Conservation (phyloP, 2,329 filamentous ascomycete species). For the Kalaharituber pfeilii region DNA sequence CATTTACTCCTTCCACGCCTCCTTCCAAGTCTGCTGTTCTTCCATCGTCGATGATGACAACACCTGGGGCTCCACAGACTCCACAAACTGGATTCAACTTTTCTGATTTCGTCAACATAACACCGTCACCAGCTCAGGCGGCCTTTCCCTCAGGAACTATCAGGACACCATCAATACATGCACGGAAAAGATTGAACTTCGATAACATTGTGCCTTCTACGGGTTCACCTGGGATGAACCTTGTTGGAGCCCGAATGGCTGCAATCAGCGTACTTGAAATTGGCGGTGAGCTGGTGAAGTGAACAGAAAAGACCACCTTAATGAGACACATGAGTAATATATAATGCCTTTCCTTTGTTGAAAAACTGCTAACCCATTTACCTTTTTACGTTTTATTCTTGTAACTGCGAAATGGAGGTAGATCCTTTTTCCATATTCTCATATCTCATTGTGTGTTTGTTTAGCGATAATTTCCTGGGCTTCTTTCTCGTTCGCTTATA, state of each 20-base stretch:
- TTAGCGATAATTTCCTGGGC: not conserved
- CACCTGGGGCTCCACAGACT: constrained; percentile 54
- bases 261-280: constrained; percentile 35
- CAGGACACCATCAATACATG: constrained; percentile 42
- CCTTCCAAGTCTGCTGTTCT: constrained; percentile 43
- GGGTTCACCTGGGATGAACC: constrained; percentile 24
- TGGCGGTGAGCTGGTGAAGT: constrained; percentile 44
- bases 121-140: constrained; percentile 81
- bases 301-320: not conserved
- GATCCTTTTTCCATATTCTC: not conserved
- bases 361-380: constrained; percentile 9
- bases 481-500: not conserved
- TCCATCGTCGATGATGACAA: constrained; percentile 72
- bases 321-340: constrained; percentile 6
- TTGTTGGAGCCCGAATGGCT: constrained; percentile 21
- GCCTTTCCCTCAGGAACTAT: constrained; percentile 64
- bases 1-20: constrained; percentile 29
- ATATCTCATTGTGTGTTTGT: not conserved
- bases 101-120: constrained; percentile 93
- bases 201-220: constrained; percentile 49
- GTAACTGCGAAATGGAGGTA: too few relatives aligned
- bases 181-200: constrained; percentile 65
- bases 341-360: constrained; percentile 8
- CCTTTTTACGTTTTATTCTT: constrained; percentile 7
- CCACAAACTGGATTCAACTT: constrained; percentile 70